Percentiles rank a stretch among this genome's conserved stretches.
phyloP scores from a whole-genome alignment of 108 stramenopile species.

The Cyclotella atomus region DNA sequence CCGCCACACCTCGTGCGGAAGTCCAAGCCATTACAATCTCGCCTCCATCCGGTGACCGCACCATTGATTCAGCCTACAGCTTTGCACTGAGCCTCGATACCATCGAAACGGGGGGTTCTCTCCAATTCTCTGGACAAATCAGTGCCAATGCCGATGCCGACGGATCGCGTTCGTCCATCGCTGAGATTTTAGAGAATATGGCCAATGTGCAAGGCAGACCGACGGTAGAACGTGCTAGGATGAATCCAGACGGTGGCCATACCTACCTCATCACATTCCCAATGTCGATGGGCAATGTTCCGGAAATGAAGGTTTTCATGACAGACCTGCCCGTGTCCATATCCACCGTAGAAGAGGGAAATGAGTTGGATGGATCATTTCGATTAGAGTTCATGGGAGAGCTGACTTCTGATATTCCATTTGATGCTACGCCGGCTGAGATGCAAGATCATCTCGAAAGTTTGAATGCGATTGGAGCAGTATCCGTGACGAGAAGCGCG shows the following conservation, averaged over 20 bases:
- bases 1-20: conserved; percentile 56
- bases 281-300: conserved; percentile 71
- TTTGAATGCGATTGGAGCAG: conserved; percentile 61
- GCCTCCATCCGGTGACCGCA: conserved; percentile 49
- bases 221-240: conserved; percentile 38
- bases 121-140: conserved; percentile 72
- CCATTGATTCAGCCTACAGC: conserved; percentile 49
- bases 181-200: conserved; percentile 67
- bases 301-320: conserved; percentile 61
- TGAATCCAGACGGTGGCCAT: conserved; percentile 62
- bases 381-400: conserved; percentile 68
- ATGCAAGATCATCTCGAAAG: conserved; percentile 55
- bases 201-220: conserved; percentile 53
- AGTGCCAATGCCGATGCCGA: conserved; percentile 52
- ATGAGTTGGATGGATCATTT: conserved; percentile 72
- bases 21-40: conserved; percentile 70
- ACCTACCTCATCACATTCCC: conserved; percentile 76
- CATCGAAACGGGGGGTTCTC: conserved; percentile 47
- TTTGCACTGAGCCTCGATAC: conserved; percentile 68
- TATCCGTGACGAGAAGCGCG: conserved; percentile 56
- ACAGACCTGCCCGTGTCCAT: conserved; percentile 61
- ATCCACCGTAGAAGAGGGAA: conserved; percentile 67
- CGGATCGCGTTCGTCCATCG: conserved; percentile 47
- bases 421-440: conserved; percentile 63
- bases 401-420: conserved; percentile 62